Percentiles rank a stretch among this genome's conserved stretches.
Evolutionary conservation across 192 early-diverging fungal genomes (phyloP).

Genomic region (Oehlia diaphana): DNA sequence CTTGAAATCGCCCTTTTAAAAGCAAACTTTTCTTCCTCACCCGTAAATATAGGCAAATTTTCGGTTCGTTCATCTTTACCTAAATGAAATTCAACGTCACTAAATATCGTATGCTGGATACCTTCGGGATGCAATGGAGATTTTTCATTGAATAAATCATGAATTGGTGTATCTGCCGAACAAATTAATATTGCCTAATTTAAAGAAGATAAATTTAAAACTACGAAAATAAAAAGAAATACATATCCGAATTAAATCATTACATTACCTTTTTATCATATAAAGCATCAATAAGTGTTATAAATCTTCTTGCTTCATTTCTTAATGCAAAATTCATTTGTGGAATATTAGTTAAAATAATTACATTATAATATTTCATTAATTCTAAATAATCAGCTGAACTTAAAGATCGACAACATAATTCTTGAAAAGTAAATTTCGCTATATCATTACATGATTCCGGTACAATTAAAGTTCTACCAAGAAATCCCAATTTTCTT

Average conservation of each 20-base stretch:
- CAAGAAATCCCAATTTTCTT: conserved; percentile 66
- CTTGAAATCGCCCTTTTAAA: conserved; percentile 92
- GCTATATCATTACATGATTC: conserved; percentile 67
- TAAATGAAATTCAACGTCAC: conserved; percentile 47
- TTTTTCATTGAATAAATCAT: conserved; percentile 72
- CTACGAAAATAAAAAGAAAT: background rate
- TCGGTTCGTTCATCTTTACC: conserved; percentile 34
- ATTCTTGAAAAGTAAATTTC: conserved; percentile 71
- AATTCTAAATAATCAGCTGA: conserved; percentile 92
- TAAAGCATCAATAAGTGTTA: conserved; percentile 90
- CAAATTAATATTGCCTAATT: conserved; percentile 64
- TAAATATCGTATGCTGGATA: conserved; percentile 61
- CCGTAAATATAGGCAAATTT: conserved; percentile 69
- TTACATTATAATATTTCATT: conserved; percentile 66
- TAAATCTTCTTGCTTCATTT: conserved; percentile 89
- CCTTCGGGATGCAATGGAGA: conserved; percentile 38
- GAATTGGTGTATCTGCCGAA: conserved; percentile 66
- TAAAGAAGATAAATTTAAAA: background rate
- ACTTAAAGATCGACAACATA: conserved; percentile 60
- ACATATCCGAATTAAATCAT: background rate
- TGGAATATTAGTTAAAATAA: conserved; percentile 80
- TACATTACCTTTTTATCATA: conserved; percentile 70
- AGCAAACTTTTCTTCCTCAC: conserved; percentile 95
- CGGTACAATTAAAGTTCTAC: conserved; percentile 70
- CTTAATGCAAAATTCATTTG: conserved; percentile 53